phyloP scores from a whole-genome alignment of 2,329 filamentous ascomycete genomes.

The Bipolaris gigantea region DNA sequence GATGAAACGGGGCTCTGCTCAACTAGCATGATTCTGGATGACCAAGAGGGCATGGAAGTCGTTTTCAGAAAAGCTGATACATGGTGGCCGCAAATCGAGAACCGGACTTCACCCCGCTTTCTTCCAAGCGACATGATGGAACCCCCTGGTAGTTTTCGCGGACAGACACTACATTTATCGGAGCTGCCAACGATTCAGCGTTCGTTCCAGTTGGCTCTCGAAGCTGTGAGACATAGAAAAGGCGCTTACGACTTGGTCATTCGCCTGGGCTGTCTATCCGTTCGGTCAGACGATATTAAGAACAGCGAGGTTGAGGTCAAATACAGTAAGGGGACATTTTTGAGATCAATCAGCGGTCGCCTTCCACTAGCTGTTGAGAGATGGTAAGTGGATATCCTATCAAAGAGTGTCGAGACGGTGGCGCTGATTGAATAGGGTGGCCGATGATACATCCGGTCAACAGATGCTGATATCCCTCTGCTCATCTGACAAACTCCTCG shows the following conservation, averaged over 20 bases:
- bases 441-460: constrained; percentile 20
- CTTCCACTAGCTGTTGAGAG: constrained; percentile 23
- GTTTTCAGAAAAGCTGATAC: constrained; percentile 16
- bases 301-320: constrained; percentile 17
- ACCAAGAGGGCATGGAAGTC: constrained; percentile 27
- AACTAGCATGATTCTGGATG: constrained; percentile 34
- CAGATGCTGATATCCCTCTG: constrained; percentile 29
- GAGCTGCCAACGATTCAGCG: constrained; percentile 22
- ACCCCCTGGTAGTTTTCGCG: constrained; percentile 26
- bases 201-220: constrained; percentile 23
- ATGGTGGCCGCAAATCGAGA: constrained; percentile 32
- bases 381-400: constrained; percentile 20
- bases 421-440: constrained; percentile 22
- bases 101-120: constrained; percentile 25
- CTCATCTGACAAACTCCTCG: constrained; percentile 22
- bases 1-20: constrained; percentile 13
- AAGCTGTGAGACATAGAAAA: constrained; percentile 25
- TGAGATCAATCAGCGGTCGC: constrained; percentile 15
- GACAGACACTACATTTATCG: constrained; percentile 12
- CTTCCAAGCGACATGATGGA: constrained; percentile 20
- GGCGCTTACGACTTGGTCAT: constrained; percentile 35
- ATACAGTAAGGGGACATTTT: constrained; percentile 16
- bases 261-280: constrained; percentile 30
- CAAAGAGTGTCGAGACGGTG: neutral
- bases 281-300: constrained; percentile 19